Conservation (phyloP, 371 early-diverging fungal genomes). For the Mucor mucedo region DNA sequence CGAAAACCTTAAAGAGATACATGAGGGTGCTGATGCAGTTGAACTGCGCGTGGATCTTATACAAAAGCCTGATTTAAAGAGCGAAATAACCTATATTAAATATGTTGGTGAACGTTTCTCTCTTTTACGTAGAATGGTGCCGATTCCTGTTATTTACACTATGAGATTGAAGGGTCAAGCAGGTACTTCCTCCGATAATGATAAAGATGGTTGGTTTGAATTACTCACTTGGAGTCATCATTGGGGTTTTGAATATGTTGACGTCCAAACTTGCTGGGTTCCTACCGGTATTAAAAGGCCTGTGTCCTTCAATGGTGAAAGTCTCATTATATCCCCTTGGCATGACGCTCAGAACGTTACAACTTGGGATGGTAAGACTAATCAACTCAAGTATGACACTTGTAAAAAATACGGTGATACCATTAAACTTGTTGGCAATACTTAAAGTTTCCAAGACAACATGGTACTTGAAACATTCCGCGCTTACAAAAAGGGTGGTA, state of each 20-base stretch:
- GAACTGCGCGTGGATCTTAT: constrained; percentile 95
- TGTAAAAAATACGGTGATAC: constrained; percentile 75
- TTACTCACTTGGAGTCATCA: constrained; percentile 73
- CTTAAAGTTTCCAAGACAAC: constrained; percentile 79
- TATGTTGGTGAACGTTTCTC: constrained; percentile 83
- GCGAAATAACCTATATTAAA: constrained; percentile 53
- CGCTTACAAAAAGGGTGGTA: constrained; percentile 35
- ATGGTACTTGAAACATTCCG: constrained; percentile 73
- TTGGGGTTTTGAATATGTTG: constrained; percentile 94
- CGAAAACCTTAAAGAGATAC: constrained; percentile 58
- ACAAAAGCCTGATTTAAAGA: constrained; percentile 45
- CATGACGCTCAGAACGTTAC: constrained; percentile 78
- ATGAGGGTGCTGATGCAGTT: constrained; percentile 86
- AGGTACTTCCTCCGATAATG: constrained; percentile 79
- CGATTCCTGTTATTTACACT: constrained; percentile 91
- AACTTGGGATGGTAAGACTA: constrained; percentile 64
- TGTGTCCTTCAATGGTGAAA: constrained; percentile 58
- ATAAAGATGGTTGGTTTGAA: constrained; percentile 64
- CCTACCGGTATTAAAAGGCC: constrained; percentile 54
- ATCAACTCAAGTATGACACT: constrained; percentile 61
- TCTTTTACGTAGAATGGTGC: constrained; percentile 68
- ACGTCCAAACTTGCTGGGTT: constrained; percentile 78
- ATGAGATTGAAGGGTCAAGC: constrained; percentile 90
- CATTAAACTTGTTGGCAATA: constrained; percentile 89
- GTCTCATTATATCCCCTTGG: constrained; percentile 87